phyloP scores from a whole-genome alignment of 495 filamentous ascomycete species.

The Hypoxylon lienhwacheense region DNA sequence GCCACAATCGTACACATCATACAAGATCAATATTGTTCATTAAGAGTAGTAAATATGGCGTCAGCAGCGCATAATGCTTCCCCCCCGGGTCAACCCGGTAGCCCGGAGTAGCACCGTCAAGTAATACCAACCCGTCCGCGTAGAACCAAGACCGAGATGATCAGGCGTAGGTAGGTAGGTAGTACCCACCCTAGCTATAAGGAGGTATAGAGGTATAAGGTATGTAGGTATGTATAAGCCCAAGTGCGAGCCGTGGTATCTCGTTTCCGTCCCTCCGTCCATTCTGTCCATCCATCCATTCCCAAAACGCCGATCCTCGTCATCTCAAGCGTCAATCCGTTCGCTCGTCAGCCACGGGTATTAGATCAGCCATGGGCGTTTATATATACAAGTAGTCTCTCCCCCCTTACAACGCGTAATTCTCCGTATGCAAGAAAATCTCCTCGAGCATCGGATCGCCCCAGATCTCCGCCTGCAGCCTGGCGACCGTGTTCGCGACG shows the following conservation, averaged over 20 bases:
- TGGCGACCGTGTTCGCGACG: slow-evolving; percentile 79
- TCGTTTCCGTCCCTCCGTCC: slow-evolving; percentile 3
- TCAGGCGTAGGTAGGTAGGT: too few species aligned
- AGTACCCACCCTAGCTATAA: too few species aligned
- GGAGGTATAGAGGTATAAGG: not conserved
- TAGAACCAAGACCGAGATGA: not conserved
- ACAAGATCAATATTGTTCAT: too few species aligned
- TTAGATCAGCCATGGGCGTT: not conserved
- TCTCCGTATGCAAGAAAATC: slow-evolving; percentile 93
- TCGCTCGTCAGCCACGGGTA: not conserved
- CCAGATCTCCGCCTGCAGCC: slow-evolving; percentile 81
- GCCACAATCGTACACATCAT: too few species aligned
- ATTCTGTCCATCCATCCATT: too few species aligned
- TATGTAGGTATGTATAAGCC: slow-evolving; percentile 2
- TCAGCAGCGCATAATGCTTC: too few species aligned
- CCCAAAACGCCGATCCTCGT: slow-evolving; percentile 2
- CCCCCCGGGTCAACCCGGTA: too few species aligned
- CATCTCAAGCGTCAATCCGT: not conserved
- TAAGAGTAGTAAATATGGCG: too few species aligned
- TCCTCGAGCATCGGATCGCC: slow-evolving; percentile 76
- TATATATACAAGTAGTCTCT: slow-evolving; percentile 1
- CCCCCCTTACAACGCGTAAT: slow-evolving; percentile 69
- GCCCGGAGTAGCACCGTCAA: too few species aligned
- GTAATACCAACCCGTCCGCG: not conserved
- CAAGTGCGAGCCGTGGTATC: slow-evolving; percentile 3